Evolutionary conservation across 2,329 filamentous ascomycete species (phyloP).

Genomic region (Fusarium verrucosum): DNA sequence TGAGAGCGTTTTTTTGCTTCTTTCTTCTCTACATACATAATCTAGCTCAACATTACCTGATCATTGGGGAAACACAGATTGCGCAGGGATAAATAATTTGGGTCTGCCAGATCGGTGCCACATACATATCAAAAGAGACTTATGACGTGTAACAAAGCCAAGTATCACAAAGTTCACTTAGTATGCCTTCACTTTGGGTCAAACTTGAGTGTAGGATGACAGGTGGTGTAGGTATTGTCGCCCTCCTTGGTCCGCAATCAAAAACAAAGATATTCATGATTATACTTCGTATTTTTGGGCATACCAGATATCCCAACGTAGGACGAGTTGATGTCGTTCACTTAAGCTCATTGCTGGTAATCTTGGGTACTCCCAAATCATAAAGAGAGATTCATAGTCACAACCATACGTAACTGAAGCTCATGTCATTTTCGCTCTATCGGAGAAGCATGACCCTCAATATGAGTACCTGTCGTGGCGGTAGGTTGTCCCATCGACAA

Average conservation of each 20-base stretch:
- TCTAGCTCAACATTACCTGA: not conserved
- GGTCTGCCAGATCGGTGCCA: not conserved
- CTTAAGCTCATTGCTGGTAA: not conserved
- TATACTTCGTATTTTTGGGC: not conserved
- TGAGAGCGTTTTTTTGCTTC: not conserved
- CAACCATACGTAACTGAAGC: not conserved
- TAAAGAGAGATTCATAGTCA: not conserved
- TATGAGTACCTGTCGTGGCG: conserved; percentile 10
- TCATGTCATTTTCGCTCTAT: not conserved
- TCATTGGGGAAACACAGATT: not conserved
- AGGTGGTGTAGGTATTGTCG: not conserved
- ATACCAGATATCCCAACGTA: not conserved
- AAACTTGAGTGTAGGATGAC: not conserved
- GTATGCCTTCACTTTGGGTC: not conserved
- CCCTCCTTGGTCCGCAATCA: not conserved
- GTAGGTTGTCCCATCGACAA: conserved; percentile 36
- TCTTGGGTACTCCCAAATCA: not conserved
- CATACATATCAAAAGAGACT: not conserved
- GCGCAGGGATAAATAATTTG: not conserved
- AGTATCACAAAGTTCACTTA: not conserved
- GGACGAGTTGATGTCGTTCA: not conserved
- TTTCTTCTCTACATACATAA: not conserved
- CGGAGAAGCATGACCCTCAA: not conserved
- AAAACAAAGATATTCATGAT: not conserved
- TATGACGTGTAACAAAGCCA: not conserved